Base-by-base conservation (phyloP, 2,329 filamentous ascomycete species). In the Macrophomina pseudophaseolina region DNA sequence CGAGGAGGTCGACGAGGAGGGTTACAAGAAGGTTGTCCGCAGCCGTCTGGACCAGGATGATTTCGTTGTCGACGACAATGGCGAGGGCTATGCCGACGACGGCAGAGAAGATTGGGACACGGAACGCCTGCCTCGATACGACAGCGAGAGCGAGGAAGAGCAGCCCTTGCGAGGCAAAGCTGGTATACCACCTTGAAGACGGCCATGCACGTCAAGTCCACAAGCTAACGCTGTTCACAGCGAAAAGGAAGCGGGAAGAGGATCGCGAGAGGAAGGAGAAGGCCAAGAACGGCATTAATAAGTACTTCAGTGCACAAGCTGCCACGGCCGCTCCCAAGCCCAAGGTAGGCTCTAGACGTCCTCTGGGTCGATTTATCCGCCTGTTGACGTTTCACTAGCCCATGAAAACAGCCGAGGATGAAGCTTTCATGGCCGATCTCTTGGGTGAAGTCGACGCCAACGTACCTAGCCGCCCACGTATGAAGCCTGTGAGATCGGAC, bases 31-130 rank as follows among this genome's bases (percentile, higher is more conserved):
- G 78, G 90, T 98, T 71, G 93, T 99, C 14, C 88, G 95, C 49
- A 88, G 90, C 66, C 90, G 95, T 54, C 84, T 99, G 62, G 92
- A 98, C 75, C 86, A 97, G 74, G 95, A 99, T 73, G 95, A 99
- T 81, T 99, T 99, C 74, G 94, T 99, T 63, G 94, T 99, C 68
- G 95, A 98, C 82, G 95, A 99, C 81, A 97, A 97, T 82, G 94
- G 94, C 74, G 93, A 94, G 76, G 94, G 95, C 44, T 99, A 99
- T 75, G 94, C 93, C 71, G 94, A 98, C 77, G 95, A 98, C 75
- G 95, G 95, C 68, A 90, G 95, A 80, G 95, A 98, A 68, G 78
- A 80, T 54, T 80, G 78, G 78, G 77, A 79, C 54, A 74, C 73
- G 94, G 94, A 79, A 87, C 91, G 72, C 85, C 90, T 70, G 83